Conservation (phyloP, 257 asterid genomes). For the Solanum pinnatisectum region DNA sequence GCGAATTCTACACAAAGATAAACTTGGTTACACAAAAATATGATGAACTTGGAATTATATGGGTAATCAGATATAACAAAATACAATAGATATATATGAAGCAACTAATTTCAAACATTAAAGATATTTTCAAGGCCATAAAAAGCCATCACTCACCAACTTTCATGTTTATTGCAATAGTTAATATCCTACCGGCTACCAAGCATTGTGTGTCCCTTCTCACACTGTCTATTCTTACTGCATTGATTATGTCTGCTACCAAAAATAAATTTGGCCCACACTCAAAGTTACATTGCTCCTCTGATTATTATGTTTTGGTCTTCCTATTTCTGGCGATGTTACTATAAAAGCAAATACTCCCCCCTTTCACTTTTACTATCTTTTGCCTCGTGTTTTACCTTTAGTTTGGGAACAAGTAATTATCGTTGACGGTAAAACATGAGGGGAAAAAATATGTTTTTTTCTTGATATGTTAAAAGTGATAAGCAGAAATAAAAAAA, state of each 20-base stretch:
- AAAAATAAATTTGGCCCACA: not conserved
- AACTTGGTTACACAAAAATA: not conserved
- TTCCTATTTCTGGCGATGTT: not conserved
- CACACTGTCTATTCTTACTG: not conserved
- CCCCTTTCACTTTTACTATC: not conserved
- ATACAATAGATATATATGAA: not conserved
- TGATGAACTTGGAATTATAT: not conserved
- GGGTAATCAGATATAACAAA: not conserved
- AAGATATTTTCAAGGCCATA: not conserved
- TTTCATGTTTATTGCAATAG: not conserved
- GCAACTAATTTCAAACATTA: not conserved
- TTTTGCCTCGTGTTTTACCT: not conserved
- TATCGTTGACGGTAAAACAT: not conserved
- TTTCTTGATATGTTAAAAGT: too few species aligned
- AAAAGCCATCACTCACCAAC: not conserved
- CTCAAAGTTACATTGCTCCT: not conserved
- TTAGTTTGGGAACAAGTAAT: not conserved
- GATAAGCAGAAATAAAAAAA: too few species aligned
- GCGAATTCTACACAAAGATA: too few species aligned
- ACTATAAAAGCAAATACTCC: not conserved
- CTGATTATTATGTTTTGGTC: not conserved
- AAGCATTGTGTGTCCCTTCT: not conserved
- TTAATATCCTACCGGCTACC: not conserved
- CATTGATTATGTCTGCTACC: not conserved
- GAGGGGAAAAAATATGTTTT: not conserved